These are phyloP conservation scores for Macrophomina tecta DNA, from an alignment of 2,329 filamentous ascomycete species.

Conservation along the genomic window DNA sequence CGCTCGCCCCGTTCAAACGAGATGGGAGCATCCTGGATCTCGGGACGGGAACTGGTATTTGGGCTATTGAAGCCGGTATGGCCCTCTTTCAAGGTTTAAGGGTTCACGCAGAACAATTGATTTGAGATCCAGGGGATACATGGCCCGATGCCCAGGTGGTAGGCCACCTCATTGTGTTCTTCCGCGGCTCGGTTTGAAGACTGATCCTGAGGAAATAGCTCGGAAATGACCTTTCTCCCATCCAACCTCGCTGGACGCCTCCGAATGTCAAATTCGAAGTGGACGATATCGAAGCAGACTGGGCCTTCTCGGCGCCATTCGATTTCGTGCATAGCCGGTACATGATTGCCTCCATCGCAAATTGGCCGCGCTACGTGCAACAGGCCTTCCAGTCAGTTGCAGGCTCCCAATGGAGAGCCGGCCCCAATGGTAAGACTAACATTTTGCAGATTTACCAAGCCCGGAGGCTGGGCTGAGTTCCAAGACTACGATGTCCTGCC, in stretches of 20 bases:
- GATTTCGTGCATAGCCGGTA: slow-evolving; percentile 63
- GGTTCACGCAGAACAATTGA: background rate
- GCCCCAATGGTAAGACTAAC: background rate
- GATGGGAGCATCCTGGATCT: slow-evolving; percentile 34
- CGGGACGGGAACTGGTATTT: slow-evolving; percentile 33
- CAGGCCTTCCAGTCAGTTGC: slow-evolving; percentile 46
- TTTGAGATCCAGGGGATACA: slow-evolving; percentile 35
- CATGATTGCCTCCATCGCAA: slow-evolving; percentile 58
- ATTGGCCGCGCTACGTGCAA: slow-evolving; percentile 63
- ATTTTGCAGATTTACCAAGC: background rate
- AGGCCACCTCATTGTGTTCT: background rate
- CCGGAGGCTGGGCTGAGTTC: slow-evolving; percentile 33
- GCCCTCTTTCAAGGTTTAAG: background rate
- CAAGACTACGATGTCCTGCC: slow-evolving; percentile 33
- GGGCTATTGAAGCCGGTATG: slow-evolving; percentile 24
- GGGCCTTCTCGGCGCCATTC: slow-evolving; percentile 59
- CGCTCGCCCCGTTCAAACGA: slow-evolving; percentile 30
- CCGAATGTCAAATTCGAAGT: slow-evolving; percentile 68
- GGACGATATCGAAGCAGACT: slow-evolving; percentile 66
- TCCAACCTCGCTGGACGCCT: slow-evolving; percentile 59
- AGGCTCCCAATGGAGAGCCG: too few relatives aligned
- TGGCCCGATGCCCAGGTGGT: slow-evolving; percentile 39
- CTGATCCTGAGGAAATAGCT: background rate
- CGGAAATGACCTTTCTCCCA: slow-evolving; percentile 55
- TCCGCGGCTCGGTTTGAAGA: background rate